These are phyloP conservation scores for Gypsophila paniculata DNA, from an alignment of 179 eudicot genomes.

Conservation along the genomic window DNA sequence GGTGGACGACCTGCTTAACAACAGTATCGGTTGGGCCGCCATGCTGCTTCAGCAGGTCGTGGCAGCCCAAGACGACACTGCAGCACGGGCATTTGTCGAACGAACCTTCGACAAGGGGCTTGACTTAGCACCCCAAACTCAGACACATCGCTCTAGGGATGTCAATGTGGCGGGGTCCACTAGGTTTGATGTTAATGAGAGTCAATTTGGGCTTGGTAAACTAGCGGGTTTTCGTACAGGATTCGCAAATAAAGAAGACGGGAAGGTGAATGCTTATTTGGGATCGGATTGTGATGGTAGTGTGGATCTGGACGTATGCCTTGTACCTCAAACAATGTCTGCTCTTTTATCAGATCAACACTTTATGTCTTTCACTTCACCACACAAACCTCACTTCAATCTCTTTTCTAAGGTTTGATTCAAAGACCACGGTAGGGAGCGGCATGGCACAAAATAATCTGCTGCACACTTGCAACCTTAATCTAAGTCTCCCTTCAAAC, in stretches of 20 bases:
- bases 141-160: background rate
- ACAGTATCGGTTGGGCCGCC: constrained; percentile 19
- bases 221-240: background rate
- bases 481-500: no score
- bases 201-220: constrained; percentile 12
- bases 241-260: background rate
- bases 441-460: no score
- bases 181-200: background rate
- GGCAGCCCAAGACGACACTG: background rate
- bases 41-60: constrained; percentile 1
- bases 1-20: constrained; percentile 6
- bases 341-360: constrained; percentile 7
- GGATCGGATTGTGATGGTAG: constrained; percentile 13
- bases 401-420: background rate
- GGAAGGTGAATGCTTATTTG: constrained; percentile 5
- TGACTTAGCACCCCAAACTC: background rate
- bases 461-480: no score
- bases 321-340: constrained; percentile 2
- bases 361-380: constrained; percentile 8
- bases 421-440: no score
- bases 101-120: background rate
- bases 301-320: constrained; percentile 15
- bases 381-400: background rate
- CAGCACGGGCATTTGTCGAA: background rate
- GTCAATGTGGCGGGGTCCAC: constrained; percentile 4